Evolutionary conservation across 164 flowering plant species (phyloP).

Genomic region (Houttuynia cordata): DNA sequence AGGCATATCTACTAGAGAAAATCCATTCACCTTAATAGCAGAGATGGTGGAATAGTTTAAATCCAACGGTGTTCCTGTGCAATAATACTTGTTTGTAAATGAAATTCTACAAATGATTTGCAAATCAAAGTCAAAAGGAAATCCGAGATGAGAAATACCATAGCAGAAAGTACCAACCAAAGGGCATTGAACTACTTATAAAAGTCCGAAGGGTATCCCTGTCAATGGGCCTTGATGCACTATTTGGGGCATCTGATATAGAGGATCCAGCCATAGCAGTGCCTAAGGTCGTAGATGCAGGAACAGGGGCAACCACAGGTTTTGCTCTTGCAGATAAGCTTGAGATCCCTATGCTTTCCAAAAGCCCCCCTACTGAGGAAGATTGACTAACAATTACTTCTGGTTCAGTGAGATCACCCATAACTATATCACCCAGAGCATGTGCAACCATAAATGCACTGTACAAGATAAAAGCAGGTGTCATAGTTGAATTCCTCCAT

Average conservation of each 20-base stretch:
- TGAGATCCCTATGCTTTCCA: slow-evolving; percentile 92
- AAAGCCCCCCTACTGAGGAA: slow-evolving; percentile 83
- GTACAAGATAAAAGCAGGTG: slow-evolving; percentile 2
- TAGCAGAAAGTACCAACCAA: slow-evolving; percentile 76
- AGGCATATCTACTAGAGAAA: slow-evolving; percentile 68
- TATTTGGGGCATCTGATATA: slow-evolving; percentile 58
- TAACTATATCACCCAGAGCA: slow-evolving; percentile 68
- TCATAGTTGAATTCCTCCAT: background rate
- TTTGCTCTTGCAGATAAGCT: slow-evolving; percentile 78
- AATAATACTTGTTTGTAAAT: slow-evolving; percentile 1
- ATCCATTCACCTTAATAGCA: slow-evolving; percentile 64
- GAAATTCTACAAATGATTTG: background rate
- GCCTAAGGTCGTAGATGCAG: slow-evolving; percentile 44
- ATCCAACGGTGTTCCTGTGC: slow-evolving; percentile 86
- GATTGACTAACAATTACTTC: slow-evolving; percentile 64
- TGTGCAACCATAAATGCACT: slow-evolving; percentile 87
- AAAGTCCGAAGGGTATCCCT: slow-evolving; percentile 76
- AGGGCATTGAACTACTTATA: slow-evolving; percentile 87
- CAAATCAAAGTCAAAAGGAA: slow-evolving; percentile 2
- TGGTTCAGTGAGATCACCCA: slow-evolving; percentile 69
- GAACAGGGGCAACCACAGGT: slow-evolving; percentile 76
- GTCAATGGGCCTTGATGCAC: slow-evolving; percentile 59
- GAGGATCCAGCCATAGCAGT: slow-evolving; percentile 37
- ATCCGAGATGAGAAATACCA: slow-evolving; percentile 36
- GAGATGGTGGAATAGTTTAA: slow-evolving; percentile 59